These are phyloP conservation scores for Gossypium mustelinum DNA, from an alignment of 345 rosid genomes.

Conservation along the genomic window DNA sequence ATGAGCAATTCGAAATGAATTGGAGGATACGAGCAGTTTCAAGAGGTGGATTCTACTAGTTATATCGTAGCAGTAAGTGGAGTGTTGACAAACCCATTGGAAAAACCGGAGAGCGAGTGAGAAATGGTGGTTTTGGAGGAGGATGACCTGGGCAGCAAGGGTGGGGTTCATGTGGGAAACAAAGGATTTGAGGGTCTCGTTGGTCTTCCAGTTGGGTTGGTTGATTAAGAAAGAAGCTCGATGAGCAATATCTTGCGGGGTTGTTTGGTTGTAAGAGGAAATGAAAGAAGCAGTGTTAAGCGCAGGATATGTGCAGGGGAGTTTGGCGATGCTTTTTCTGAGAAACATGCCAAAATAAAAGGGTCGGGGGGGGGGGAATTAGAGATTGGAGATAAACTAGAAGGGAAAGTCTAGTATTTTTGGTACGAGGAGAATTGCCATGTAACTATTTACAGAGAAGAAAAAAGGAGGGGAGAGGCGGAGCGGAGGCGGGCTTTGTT, in stretches of 20 bases:
- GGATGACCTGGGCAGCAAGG: constrained; percentile 36
- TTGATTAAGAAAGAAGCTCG: constrained; percentile 25
- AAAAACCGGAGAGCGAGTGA: constrained; percentile 31
- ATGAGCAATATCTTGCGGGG: constrained; percentile 16
- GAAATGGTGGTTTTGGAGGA: constrained; percentile 22
- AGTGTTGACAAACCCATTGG: constrained; percentile 43
- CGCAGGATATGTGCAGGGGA: constrained; percentile 15
- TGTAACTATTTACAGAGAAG: not conserved
- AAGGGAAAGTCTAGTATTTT: not conserved
- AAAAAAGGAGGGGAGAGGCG: not conserved
- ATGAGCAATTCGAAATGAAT: constrained; percentile 31
- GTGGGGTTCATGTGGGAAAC: constrained; percentile 43
- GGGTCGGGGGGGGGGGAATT: too few species aligned
- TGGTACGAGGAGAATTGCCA: not conserved
- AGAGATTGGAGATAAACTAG: not conserved
- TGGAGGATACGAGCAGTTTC: constrained; percentile 26
- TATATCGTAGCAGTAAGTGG: constrained; percentile 38
- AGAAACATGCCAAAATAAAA: constrained; percentile 30
- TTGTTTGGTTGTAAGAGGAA: constrained; percentile 6
- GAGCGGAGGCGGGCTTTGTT: not conserved
- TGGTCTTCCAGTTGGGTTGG: constrained; percentile 31
- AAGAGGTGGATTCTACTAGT: constrained; percentile 30
- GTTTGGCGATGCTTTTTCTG: constrained; percentile 23
- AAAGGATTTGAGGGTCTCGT: constrained; percentile 29
- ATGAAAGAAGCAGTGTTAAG: constrained; percentile 17